Base-by-base conservation (phyloP, 805 yeast species). In the Candida odintsovae region DNA sequence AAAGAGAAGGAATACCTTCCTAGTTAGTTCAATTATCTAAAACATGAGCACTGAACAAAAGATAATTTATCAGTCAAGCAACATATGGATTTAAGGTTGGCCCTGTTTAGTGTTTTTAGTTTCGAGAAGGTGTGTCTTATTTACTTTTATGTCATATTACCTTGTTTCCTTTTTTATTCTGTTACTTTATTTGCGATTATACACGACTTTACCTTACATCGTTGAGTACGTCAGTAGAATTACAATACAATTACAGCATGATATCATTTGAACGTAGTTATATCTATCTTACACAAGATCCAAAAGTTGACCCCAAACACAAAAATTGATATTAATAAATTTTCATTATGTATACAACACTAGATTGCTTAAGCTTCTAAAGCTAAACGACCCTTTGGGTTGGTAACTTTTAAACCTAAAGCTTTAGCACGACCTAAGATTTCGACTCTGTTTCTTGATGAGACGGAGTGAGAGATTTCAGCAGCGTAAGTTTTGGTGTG, bases 401-500 rank as follows among this genome's bases (percentile, higher is more conserved):
- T 94, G 83, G 99, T 94, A 69, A 94, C 97, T 84, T 90, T 90
- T 71, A 94, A 81, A 78, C 98, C 98, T 68, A 90, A 80, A 74
- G 95, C 88, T 85, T 90, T 92, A 69, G 99, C 99, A 80, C 88
- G 90, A 66, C 95, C 84, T 67, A 94, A 81, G 66, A 94, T 88
- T 69, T 78, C 90, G 70, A 90, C 90, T 83, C 99, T 90, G 94
- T 94, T 90, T 81, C 82, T 90, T 65, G 98, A 88, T 65, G 98
- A 90, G 65, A 94, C 94, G 75, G 86, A 88, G 90, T 89, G 97
- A 66, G 98, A 96, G 68, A 94, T 94, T 83, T 94, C 99, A 73
- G 99, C 99, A 74, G 99, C 99, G 77, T 88, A 94, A 66, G 96
- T 79, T 82, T 86, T 89, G 78, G 96, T 84, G 90, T 94, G 97